Conservation (phyloP, 305 asterid species). For the Solanum hybrid region DNA sequence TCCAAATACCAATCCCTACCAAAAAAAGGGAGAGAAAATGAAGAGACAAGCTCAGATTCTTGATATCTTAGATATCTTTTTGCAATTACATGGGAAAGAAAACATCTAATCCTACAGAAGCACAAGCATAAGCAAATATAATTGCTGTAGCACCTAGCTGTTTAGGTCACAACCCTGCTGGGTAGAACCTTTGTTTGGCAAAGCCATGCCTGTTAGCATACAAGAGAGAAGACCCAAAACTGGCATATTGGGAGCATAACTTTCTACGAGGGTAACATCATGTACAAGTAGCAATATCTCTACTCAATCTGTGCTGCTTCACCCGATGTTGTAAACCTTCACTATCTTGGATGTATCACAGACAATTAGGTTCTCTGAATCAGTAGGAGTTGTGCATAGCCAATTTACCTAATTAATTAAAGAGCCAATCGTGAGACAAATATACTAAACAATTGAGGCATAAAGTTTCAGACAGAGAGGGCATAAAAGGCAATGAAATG, state of each 20-base stretch:
- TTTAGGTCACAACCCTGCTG: background rate
- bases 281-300: background rate
- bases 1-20: background rate
- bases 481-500: background rate
- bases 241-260: background rate
- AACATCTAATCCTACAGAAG: background rate
- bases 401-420: constrained; percentile 60
- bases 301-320: background rate
- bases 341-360: constrained; percentile 70
- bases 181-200: background rate
- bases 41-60: background rate
- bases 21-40: background rate
- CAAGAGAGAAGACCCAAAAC: background rate
- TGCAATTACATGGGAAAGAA: background rate
- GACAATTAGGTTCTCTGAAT: constrained; percentile 71
- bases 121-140: background rate
- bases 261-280: background rate
- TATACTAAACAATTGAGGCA: background rate
- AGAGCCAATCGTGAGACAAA: constrained; percentile 10
- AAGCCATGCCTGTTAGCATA: background rate
- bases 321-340: constrained; percentile 50
- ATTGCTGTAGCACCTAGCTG: background rate
- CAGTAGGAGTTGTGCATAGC: constrained; percentile 78
- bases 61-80: background rate
- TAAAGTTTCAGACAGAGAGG: background rate